These are phyloP conservation scores for Clausena lansium DNA, from an alignment of 345 rosid genomes.

Conservation along the genomic window DNA sequence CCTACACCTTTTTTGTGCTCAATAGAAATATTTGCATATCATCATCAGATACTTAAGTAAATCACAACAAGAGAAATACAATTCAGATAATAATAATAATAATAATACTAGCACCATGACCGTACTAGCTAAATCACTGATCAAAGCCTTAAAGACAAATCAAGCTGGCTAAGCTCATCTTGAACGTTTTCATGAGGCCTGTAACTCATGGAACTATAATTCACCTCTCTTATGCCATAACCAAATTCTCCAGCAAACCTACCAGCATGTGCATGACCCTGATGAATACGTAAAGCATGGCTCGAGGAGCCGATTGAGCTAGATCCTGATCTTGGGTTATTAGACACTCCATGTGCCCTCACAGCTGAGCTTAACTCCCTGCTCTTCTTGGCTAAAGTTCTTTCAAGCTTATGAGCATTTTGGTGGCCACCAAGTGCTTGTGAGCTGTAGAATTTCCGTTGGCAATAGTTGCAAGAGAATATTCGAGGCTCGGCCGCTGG, in stretches of 20 bases:
- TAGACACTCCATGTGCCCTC: slow-evolving; percentile 27
- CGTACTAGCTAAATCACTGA: background rate
- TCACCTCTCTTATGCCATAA: slow-evolving; percentile 30
- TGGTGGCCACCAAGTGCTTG: slow-evolving; percentile 99
- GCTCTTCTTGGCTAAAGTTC: slow-evolving; percentile 88
- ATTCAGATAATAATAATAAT: slow-evolving; percentile 3
- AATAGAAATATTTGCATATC: background rate
- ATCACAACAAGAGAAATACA: slow-evolving; percentile 3
- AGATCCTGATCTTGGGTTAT: slow-evolving; percentile 17
- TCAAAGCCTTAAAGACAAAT: slow-evolving; percentile 78
- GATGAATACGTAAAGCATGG: slow-evolving; percentile 21
- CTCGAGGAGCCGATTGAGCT: slow-evolving; percentile 6
- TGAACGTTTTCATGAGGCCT: slow-evolving; percentile 39
- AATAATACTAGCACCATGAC: slow-evolving; percentile 12
- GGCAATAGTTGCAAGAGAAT: slow-evolving; percentile 94
- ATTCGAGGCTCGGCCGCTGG: slow-evolving; percentile 52
- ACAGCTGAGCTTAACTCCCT: slow-evolving; percentile 43
- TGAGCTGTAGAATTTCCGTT: slow-evolving; percentile 88
- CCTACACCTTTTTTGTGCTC: background rate
- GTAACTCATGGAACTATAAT: slow-evolving; percentile 32
- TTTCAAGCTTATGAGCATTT: slow-evolving; percentile 93
- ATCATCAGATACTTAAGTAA: background rate
- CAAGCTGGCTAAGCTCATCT: slow-evolving; percentile 67
- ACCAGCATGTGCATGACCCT: slow-evolving; percentile 28
- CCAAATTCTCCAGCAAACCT: slow-evolving; percentile 26